These are phyloP conservation scores for Chrysochromulina parva DNA, from an alignment of 78 protist genomes.

Conservation along the genomic window DNA sequence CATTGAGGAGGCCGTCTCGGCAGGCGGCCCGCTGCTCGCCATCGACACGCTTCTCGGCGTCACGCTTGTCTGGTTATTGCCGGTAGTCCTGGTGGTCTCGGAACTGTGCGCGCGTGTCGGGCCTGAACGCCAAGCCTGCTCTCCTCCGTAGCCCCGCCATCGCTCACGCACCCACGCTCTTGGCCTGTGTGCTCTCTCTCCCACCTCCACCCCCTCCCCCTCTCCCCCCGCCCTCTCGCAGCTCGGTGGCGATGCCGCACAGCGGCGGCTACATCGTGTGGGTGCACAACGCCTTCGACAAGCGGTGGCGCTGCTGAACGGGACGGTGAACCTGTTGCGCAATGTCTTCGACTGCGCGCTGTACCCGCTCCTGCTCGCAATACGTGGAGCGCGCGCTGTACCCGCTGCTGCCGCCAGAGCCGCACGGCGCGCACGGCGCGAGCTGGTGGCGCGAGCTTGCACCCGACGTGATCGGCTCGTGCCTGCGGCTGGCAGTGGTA, in stretches of 20 bases:
- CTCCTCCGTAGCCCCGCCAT: too few relatives aligned
- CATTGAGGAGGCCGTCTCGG: background rate
- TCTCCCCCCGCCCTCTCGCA: too few relatives aligned
- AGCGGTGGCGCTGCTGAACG: background rate
- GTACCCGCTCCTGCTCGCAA: background rate
- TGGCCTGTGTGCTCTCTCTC: too few relatives aligned
- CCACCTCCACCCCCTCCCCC: too few relatives aligned
- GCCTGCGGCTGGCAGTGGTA: background rate
- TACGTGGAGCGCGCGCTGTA: background rate
- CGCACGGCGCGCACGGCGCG: too few relatives aligned
- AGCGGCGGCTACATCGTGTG: background rate
- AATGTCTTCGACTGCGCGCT: background rate
- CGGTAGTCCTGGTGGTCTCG: background rate
- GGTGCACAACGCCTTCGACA: background rate
- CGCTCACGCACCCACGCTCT: too few relatives aligned
- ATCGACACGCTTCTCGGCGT: background rate
- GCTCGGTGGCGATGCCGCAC: background rate
- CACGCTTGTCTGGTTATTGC: background rate
- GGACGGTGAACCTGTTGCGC: background rate
- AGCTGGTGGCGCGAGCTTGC: background rate
- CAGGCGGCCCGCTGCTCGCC: background rate
- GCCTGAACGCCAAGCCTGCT: too few relatives aligned
- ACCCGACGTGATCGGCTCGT: background rate
- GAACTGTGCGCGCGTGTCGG: too few relatives aligned
- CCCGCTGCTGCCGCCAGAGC: background rate